Percentiles rank a stretch among this genome's conserved stretches.
phyloP scores from a whole-genome alignment of 176 grass and related monocot species.

The Bolboschoenus planiculmis region DNA sequence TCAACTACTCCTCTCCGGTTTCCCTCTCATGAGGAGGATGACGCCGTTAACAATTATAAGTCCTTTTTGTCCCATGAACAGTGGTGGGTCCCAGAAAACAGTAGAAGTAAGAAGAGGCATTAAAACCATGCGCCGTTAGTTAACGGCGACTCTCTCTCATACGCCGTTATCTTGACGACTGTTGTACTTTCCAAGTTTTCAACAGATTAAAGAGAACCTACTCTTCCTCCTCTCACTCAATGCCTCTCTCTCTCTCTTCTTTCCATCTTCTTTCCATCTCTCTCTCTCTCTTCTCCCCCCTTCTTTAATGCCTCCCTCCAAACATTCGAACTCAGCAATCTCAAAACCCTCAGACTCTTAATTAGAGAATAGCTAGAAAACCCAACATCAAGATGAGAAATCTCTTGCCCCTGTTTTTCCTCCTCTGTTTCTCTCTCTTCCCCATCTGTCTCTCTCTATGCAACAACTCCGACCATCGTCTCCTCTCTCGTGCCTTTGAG shows the following conservation, averaged over 20 bases:
- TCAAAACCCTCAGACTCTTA: not conserved
- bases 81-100: not conserved
- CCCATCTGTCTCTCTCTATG: constrained; percentile 14
- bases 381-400: not conserved
- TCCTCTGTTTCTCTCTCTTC: not conserved
- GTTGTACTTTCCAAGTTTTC: not conserved
- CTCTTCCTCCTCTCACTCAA: not conserved
- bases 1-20: not conserved
- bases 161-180: not conserved
- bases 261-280: not conserved
- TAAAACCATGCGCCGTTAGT: constrained; percentile 11
- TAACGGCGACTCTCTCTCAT: not conserved
- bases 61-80: not conserved
- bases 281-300: not conserved
- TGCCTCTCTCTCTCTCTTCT: not conserved
- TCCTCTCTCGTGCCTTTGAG: constrained; percentile 44
- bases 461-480: constrained; percentile 22
- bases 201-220: constrained; percentile 10
- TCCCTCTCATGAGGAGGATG: not conserved
- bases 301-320: constrained; percentile 16
- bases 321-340: constrained; percentile 4
- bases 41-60: constrained; percentile 11
- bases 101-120: not conserved
- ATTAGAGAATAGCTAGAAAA: not conserved
- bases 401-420: not conserved